Evolutionary conservation across 176 grass and related monocot genomes (phyloP).

Genomic region (Calamus simplicifolius): DNA sequence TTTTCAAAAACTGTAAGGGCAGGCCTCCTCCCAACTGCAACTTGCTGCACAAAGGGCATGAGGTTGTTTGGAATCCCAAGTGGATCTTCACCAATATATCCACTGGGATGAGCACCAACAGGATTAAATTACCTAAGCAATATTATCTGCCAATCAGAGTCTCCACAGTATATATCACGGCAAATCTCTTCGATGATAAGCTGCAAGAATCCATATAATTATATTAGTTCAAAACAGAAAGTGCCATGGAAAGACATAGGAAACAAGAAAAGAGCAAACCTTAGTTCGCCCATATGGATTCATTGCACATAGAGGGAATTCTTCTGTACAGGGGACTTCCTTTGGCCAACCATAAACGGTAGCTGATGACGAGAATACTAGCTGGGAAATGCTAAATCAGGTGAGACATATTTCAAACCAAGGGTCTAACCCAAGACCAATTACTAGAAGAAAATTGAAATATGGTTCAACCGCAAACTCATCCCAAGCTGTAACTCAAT

Average conservation of each 20-base stretch:
- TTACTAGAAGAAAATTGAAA: too few species aligned
- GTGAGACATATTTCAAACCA: too few species aligned
- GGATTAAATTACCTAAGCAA: slow-evolving; percentile 95
- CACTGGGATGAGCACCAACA: slow-evolving; percentile 89
- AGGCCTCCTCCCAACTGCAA: slow-evolving; percentile 84
- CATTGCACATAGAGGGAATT: slow-evolving; percentile 73
- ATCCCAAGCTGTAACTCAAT: background rate
- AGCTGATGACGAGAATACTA: slow-evolving; percentile 96
- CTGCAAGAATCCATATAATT: slow-evolving; percentile 40
- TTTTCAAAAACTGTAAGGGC: slow-evolving; percentile 87
- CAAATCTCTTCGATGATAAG: slow-evolving; percentile 92
- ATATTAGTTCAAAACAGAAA: slow-evolving; percentile 24
- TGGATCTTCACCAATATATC: slow-evolving; percentile 88
- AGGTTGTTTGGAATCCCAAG: slow-evolving; percentile 91
- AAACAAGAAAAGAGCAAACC: slow-evolving; percentile 28
- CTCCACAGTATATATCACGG: slow-evolving; percentile 57
- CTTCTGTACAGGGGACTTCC: slow-evolving; percentile 81
- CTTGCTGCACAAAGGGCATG: slow-evolving; percentile 97
- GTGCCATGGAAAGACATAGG: slow-evolving; percentile 4
- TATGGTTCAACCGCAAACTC: too few species aligned
- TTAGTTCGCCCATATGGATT: slow-evolving; percentile 98
- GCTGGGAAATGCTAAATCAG: slow-evolving; percentile 33
- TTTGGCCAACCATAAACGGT: slow-evolving; percentile 93
- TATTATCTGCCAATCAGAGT: slow-evolving; percentile 90
- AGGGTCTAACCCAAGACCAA: too few species aligned